Evolutionary conservation across 2,329 filamentous ascomycete species (phyloP).

Genomic region (Pyrenochaeta sp.): DNA sequence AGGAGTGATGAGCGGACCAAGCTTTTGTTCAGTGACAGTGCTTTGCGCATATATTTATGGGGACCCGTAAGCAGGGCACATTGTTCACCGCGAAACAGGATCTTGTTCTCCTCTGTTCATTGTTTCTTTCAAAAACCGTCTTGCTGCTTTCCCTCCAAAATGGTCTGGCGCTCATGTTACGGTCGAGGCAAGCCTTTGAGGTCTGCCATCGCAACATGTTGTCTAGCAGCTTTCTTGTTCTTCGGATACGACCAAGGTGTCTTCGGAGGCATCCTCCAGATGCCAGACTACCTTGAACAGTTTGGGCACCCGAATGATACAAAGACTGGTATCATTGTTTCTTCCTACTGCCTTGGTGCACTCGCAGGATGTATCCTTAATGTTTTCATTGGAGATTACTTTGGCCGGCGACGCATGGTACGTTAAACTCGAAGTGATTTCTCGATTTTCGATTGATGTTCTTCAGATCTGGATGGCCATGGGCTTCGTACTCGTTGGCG

Average conservation of each 20-base stretch:
- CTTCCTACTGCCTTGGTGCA: constrained; percentile 56
- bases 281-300: constrained; percentile 54
- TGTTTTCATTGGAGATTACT: constrained; percentile 16
- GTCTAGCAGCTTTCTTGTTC: constrained; percentile 32
- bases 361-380: constrained; percentile 46
- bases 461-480: constrained; percentile 16
- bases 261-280: constrained; percentile 59
- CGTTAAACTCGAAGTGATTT: not conserved
- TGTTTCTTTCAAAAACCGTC: too few relatives aligned
- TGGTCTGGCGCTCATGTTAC: not conserved
- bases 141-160: not conserved
- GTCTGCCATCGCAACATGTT: constrained; percentile 17
- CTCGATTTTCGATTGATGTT: not conserved
- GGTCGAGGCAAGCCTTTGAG: constrained; percentile 13
- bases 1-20: not conserved
- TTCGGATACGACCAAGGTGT: constrained; percentile 59
- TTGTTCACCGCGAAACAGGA: not conserved
- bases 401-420: constrained; percentile 9
- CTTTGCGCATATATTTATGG: not conserved
- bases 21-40: not conserved
- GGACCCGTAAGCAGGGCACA: too few relatives aligned
- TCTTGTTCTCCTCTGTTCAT: not conserved
- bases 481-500: constrained; percentile 35
- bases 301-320: constrained; percentile 51
- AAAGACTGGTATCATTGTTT: constrained; percentile 54